A percentile compares a stretch with the other conserved stretches of the same genome.
Evolutionary conservation across 148 eudicot species (phyloP).

Genomic region (Cornus suecica): DNA sequence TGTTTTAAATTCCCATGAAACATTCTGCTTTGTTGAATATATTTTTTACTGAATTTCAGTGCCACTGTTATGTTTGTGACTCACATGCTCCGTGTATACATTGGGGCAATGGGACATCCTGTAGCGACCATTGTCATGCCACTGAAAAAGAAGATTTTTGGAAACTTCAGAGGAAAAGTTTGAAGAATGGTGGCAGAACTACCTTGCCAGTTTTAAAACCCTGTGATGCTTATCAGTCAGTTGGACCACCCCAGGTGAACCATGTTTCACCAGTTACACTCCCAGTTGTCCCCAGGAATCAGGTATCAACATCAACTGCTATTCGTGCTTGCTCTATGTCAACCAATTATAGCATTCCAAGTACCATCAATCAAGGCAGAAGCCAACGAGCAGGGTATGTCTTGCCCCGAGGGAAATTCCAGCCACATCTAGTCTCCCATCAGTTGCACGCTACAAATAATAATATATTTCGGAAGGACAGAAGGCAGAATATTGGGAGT

Average conservation of each 20-base stretch:
- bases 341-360: slow-evolving; percentile 28
- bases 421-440: slow-evolving; percentile 25
- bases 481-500: slow-evolving; percentile 23
- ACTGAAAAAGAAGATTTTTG: slow-evolving; percentile 64
- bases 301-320: neutral
- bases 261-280: slow-evolving; percentile 9
- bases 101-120: slow-evolving; percentile 65
- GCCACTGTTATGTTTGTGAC: slow-evolving; percentile 97
- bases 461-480: slow-evolving; percentile 15
- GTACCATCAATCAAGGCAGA: slow-evolving; percentile 28
- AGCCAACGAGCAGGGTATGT: slow-evolving; percentile 19
- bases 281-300: neutral
- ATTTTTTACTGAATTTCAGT: slow-evolving; percentile 50
- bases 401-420: slow-evolving; percentile 34
- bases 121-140: slow-evolving; percentile 75
- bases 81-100: slow-evolving; percentile 70
- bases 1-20: neutral
- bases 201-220: slow-evolving; percentile 23
- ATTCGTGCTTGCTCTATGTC: slow-evolving; percentile 17
- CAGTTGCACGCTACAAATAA: slow-evolving; percentile 17
- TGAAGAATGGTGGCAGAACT: slow-evolving; percentile 34
- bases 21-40: neutral
- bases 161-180: slow-evolving; percentile 45
- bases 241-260: slow-evolving; percentile 10
- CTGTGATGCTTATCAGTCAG: slow-evolving; percentile 17